Evolutionary conservation across 2,329 filamentous ascomycete genomes (phyloP), one percentile per base, ranked within the genome.

Genomic region (Colletotrichum noveboracense): DNA sequence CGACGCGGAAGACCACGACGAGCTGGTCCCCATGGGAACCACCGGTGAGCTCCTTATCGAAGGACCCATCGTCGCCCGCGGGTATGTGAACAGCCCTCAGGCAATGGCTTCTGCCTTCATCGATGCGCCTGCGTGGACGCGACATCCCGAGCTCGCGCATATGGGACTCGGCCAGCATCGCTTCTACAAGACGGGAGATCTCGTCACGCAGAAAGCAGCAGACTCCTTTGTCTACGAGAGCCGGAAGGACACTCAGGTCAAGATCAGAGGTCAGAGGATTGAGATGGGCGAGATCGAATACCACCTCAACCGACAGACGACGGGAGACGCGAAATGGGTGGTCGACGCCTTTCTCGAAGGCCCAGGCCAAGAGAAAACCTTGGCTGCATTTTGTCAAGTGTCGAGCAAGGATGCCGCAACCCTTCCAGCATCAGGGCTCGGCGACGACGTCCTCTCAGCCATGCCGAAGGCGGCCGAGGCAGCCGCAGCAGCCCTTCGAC

Each of bases 321-420:
- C 1, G 1, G 24, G 21, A 26, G 24, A 26, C 3, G 0, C 5
- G 0, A 18, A 60, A 18, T 26, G 26, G 26, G 56, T 60, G 1
- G 56, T 60, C 7, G 56, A 60, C 26, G 56, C 28, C 24, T 18
- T 60, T 28, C 2, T 16, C 0, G 24, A 26, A 30, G 26, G 28
- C 21, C 0, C 13, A 10, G 28, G 21, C 24, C 24, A 26, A 4
- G 16, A 18, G 16, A 18, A 60, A 18, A n/a, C 26, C 2, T 28
- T 60, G 3, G 56, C 26, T 9, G 56, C 18, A 2, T 60, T 60
- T n/a, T 43, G 18, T 2, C 38, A 43, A 43, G 38, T 43, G 9
- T 43, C 38, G 3, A 43, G 38, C 18, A n/a, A 6, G 5, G 38
- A n/a, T 12, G 38, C 38, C 38, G 18, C 9, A n/a, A n/a, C 38